Conservation (phyloP, 2,329 filamentous ascomycete genomes). For the Aureobasidium mangrovei region DNA sequence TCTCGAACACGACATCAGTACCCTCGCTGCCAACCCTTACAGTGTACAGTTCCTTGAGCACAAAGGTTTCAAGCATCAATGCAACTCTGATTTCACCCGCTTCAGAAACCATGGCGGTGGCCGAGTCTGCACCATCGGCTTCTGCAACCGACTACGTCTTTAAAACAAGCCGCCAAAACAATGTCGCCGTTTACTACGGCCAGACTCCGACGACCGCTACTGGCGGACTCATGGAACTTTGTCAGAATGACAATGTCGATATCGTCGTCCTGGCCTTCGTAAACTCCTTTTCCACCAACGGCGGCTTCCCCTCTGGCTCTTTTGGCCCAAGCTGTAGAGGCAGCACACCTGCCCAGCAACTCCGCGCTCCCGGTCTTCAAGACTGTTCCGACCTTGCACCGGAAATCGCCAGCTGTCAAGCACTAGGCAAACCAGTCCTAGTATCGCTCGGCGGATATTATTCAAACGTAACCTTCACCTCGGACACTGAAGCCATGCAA, state of each 20-base stretch:
- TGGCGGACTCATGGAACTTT: conserved; percentile 24
- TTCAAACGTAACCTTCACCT: conserved; percentile 24
- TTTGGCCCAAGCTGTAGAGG: conserved; percentile 30
- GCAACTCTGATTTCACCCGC: background rate
- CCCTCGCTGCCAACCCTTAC: background rate
- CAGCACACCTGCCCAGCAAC: conserved; percentile 25
- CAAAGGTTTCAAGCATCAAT: background rate
- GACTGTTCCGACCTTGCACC: conserved; percentile 31
- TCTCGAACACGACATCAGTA: background rate
- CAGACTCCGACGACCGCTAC: conserved; percentile 22
- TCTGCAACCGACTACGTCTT: conserved; percentile 20
- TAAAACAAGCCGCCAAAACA: conserved; percentile 20
- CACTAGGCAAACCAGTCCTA: conserved; percentile 32
- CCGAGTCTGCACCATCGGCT: background rate
- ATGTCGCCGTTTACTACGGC: conserved; percentile 30
- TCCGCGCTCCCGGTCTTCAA: conserved; percentile 30
- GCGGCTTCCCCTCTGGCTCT: conserved; percentile 25
- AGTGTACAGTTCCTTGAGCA: background rate
- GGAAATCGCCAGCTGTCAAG: conserved; percentile 30
- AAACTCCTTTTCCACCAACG: conserved; percentile 25
- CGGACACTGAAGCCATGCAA: conserved; percentile 21
- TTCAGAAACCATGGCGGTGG: background rate
- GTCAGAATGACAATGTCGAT: conserved; percentile 27
- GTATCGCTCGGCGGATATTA: conserved; percentile 30
- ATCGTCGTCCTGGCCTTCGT: conserved; percentile 32